Percentiles rank a stretch among this genome's conserved stretches.
Conservation (phyloP, 1,284 basidiomycete species). For the Sanghuangporus weigelae region DNA sequence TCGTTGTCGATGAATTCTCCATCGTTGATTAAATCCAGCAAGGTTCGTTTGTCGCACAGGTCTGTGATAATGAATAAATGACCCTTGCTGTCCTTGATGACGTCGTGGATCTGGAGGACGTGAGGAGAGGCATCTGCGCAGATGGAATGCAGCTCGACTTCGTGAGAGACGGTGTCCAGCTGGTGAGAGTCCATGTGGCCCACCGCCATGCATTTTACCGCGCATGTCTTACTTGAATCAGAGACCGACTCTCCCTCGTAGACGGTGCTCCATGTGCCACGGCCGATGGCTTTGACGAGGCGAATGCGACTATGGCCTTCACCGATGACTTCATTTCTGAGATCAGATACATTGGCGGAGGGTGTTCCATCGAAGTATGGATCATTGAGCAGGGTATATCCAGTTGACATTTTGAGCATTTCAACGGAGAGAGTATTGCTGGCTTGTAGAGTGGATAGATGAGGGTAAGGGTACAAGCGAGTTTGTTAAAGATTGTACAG, state of each 20-base stretch:
- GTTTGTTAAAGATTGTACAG: neutral
- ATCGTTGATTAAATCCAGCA: conserved; percentile 85
- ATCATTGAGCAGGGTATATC: neutral
- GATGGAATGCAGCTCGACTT: conserved; percentile 45
- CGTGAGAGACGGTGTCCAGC: conserved; percentile 39
- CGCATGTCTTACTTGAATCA: conserved; percentile 57
- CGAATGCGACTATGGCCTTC: conserved; percentile 61
- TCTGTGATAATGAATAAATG: conserved; percentile 62
- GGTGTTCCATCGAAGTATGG: neutral
- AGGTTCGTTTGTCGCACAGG: conserved; percentile 82
- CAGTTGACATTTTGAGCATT: neutral
- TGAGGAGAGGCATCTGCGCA: conserved; percentile 44
- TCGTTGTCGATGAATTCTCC: conserved; percentile 75
- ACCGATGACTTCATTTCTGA: conserved; percentile 46
- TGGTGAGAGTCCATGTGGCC: conserved; percentile 27
- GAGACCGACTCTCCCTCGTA: conserved; percentile 80
- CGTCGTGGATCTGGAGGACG: conserved; percentile 59
- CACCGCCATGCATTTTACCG: conserved; percentile 49
- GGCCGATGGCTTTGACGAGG: conserved; percentile 51
- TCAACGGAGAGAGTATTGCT: neutral
- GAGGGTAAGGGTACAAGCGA: neutral
- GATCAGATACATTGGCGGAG: conserved; percentile 4
- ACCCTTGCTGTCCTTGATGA: conserved; percentile 46
- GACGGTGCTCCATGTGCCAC: conserved; percentile 95
- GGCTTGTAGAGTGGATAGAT: too few relatives aligned